Percentiles rank a stretch among this genome's conserved stretches.
Evolutionary conservation across 202 grass and related monocot genomes (phyloP).

Genomic region (Zizania palustris): DNA sequence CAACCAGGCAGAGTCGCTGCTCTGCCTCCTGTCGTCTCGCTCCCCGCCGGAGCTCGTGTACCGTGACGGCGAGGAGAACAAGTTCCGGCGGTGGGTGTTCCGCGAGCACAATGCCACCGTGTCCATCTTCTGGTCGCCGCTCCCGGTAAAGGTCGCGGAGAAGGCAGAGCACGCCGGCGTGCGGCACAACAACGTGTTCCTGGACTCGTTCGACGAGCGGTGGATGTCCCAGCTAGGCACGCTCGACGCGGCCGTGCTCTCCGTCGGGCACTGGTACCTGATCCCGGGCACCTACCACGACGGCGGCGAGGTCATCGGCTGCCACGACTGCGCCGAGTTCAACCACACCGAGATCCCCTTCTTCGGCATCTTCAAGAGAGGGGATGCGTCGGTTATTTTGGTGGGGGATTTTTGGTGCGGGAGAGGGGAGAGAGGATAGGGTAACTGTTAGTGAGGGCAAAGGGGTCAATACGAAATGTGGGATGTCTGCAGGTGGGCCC

Average conservation of each 20-base stretch:
- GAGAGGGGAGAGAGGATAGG: too few relatives aligned
- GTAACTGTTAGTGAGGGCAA: too few relatives aligned
- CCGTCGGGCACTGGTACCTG: constrained; percentile 76
- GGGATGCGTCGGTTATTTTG: too few relatives aligned
- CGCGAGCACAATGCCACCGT: constrained; percentile 62
- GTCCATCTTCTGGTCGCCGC: constrained; percentile 89
- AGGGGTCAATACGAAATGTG: too few relatives aligned
- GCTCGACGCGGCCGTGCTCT: constrained; percentile 53
- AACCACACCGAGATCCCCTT: constrained; percentile 66
- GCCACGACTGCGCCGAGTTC: constrained; percentile 56
- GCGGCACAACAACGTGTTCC: constrained; percentile 67
- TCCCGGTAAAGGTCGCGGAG: constrained; percentile 61
- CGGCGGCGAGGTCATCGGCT: constrained; percentile 56
- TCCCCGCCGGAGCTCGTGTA: constrained; percentile 50
- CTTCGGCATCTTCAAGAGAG: constrained; percentile 58
- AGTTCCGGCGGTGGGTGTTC: constrained; percentile 77
- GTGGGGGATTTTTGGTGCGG: too few relatives aligned
- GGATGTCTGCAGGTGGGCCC: too few relatives aligned
- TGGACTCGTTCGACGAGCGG: constrained; percentile 71
- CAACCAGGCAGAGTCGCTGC: constrained; percentile 85
- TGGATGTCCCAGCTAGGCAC: constrained; percentile 62
- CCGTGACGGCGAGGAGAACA: constrained; percentile 50
- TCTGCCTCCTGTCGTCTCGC: constrained; percentile 70
- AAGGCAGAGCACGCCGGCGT: constrained; percentile 63
- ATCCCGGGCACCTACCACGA: constrained; percentile 69